phyloP scores from a whole-genome alignment of 139 green algal genomes.

The Bryopsis sp. region DNA sequence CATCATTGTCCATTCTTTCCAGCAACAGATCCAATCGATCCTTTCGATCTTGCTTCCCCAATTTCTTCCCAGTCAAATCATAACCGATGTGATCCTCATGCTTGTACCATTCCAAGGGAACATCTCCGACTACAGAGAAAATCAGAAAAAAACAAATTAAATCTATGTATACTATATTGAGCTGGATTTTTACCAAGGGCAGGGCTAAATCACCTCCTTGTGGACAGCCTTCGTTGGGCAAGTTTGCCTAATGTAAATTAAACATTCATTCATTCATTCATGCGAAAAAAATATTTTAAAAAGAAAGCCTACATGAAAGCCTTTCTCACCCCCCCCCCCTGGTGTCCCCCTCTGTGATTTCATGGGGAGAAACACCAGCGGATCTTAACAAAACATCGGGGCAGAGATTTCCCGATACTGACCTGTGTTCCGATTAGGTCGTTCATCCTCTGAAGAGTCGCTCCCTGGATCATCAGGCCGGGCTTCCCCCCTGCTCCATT shows the following conservation, averaged over 20 bases:
- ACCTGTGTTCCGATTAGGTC: slow-evolving; percentile 69
- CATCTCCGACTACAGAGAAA: slow-evolving; percentile 63
- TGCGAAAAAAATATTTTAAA: no score
- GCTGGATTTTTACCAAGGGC: no score
- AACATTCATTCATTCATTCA: no score
- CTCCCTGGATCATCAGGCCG: slow-evolving; percentile 46
- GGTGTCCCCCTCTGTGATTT: no score
- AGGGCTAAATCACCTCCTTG: no score
- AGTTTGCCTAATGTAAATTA: no score
- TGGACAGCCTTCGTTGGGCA: no score
- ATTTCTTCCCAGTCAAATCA: slow-evolving; percentile 57
- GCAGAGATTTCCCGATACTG: slow-evolving; percentile 6
- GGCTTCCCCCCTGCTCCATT: slow-evolving; percentile 11
- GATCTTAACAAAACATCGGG: not conserved
- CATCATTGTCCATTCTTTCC: slow-evolving; percentile 49
- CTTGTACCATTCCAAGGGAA: slow-evolving; percentile 92
- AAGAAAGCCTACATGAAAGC: no score
- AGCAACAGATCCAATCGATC: slow-evolving; percentile 77
- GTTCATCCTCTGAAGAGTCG: slow-evolving; percentile 92
- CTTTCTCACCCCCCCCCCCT: no score
- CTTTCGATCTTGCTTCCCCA: slow-evolving; percentile 40
- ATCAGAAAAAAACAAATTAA: no score
- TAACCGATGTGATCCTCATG: slow-evolving; percentile 92
- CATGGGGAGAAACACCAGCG: not conserved
- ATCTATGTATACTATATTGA: no score